Conservation (phyloP, 768 basidiomycete genomes). For the Lactifluus echinatus region DNA sequence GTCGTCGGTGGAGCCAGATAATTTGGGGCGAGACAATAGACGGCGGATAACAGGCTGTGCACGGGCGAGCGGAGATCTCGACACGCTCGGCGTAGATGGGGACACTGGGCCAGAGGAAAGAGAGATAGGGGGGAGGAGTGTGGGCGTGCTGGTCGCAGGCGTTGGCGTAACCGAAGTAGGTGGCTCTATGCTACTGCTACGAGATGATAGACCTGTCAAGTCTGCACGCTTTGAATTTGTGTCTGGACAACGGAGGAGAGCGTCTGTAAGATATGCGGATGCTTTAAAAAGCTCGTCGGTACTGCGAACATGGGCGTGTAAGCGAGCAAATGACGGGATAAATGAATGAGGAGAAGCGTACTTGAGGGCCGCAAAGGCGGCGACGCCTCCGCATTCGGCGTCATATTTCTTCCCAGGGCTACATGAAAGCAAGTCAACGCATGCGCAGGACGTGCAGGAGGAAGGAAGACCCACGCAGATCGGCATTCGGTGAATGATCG, state of each 20-base stretch:
- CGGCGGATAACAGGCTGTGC: slow-evolving; percentile 17
- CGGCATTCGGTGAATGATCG: slow-evolving; percentile 43
- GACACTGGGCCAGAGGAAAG: background rate
- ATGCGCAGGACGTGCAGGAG: background rate
- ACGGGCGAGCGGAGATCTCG: slow-evolving; percentile 13
- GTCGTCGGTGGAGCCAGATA: slow-evolving; percentile 8
- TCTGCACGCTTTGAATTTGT: background rate
- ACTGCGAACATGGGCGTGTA: slow-evolving; percentile 28
- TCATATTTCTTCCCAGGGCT: slow-evolving; percentile 61
- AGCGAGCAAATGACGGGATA: background rate
- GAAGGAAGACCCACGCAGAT: slow-evolving; percentile 32
- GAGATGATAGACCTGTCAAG: background rate
- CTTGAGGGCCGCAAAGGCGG: slow-evolving; percentile 66
- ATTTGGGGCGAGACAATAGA: slow-evolving; percentile 17
- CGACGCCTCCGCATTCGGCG: slow-evolving; percentile 47
- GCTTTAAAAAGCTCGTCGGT: slow-evolving; percentile 73
- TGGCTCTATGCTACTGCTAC: background rate
- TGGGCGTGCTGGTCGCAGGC: background rate
- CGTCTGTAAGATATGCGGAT: slow-evolving; percentile 64
- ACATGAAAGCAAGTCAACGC: background rate
- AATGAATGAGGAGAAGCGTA: slow-evolving; percentile 27
- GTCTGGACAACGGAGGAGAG: slow-evolving; percentile 22
- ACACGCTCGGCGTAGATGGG: background rate
- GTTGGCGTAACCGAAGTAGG: slow-evolving; percentile 7
- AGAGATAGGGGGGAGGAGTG: slow-evolving; percentile 7